Evolutionary conservation across 2,329 filamentous ascomycete species (phyloP).

Genomic region (Botrytis aclada): DNA sequence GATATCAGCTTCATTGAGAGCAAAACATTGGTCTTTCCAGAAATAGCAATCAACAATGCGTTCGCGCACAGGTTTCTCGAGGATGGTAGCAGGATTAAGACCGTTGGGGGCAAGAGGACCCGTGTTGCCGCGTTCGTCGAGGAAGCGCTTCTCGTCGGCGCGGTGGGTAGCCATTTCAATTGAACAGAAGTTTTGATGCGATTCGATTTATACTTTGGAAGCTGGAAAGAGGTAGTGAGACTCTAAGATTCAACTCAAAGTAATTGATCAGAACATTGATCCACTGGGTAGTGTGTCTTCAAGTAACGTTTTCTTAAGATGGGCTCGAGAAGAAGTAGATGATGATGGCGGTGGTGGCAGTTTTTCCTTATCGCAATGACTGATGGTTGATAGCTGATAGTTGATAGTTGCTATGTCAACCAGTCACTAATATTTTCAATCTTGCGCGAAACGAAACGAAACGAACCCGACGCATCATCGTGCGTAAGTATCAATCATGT

Average conservation of each 20-base stretch:
- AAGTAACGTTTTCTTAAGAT: not conserved
- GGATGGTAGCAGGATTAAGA: constrained; percentile 89
- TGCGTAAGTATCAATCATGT: not conserved
- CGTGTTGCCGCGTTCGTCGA: constrained; percentile 84
- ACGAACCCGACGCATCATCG: not conserved
- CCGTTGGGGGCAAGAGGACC: constrained; percentile 77
- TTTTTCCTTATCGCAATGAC: constrained; percentile 7
- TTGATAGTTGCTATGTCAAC: constrained; percentile 18
- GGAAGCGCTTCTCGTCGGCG: constrained; percentile 76
- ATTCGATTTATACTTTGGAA: not conserved
- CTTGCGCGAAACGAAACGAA: not conserved
- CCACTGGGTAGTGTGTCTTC: not conserved
- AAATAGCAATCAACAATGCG: constrained; percentile 95
- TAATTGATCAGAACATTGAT: not conserved
- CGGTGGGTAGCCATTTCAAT: constrained; percentile 52
- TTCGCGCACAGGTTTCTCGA: constrained; percentile 94
- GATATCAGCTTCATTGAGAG: constrained; percentile 77
- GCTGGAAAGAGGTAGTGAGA: not conserved
- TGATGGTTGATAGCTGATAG: not conserved
- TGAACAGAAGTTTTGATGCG: not conserved
- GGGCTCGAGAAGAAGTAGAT: not conserved
- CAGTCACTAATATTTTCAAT: not conserved
- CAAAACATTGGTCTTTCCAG: constrained; percentile 99
- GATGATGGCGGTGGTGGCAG: not conserved
- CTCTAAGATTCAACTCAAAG: not conserved